Percentiles rank a stretch among this genome's conserved stretches.
Conservation (phyloP, 768 basidiomycete genomes). For the Xerocomellus chrysenteron region DNA sequence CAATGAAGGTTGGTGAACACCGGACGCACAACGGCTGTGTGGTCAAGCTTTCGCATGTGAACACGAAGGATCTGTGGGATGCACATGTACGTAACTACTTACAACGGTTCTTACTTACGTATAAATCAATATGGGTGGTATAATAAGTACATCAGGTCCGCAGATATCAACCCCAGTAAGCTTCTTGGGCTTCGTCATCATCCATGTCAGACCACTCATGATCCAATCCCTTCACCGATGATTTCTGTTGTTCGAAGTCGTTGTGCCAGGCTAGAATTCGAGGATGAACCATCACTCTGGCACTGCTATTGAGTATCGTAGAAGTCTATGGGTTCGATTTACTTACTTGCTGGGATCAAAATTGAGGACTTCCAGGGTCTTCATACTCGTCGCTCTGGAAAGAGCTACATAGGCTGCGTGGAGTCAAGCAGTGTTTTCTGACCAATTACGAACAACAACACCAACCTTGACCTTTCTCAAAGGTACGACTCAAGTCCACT, state of each 20-base stretch:
- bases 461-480: slow-evolving; percentile 79
- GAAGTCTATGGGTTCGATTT: background rate
- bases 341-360: slow-evolving; percentile 60
- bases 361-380: slow-evolving; percentile 60
- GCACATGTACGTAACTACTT: slow-evolving; percentile 5
- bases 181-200: slow-evolving; percentile 34
- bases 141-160: background rate
- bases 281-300: slow-evolving; percentile 63
- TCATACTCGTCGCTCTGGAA: slow-evolving; percentile 70
- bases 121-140: background rate
- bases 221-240: slow-evolving; percentile 7
- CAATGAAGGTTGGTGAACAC: background rate
- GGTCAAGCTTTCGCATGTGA: background rate
- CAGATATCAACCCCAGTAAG: slow-evolving; percentile 27
- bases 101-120: too few species aligned
- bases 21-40: background rate
- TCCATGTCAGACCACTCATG: slow-evolving; percentile 34
- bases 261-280: slow-evolving; percentile 60
- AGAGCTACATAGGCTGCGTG: slow-evolving; percentile 64
- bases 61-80: background rate
- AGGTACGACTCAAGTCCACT: slow-evolving; percentile 71
- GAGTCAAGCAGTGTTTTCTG: background rate
- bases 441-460: background rate
- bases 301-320: background rate
- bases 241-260: slow-evolving; percentile 23